These are phyloP conservation scores for Neurospora tetraspora DNA, from an alignment of 495 filamentous ascomycete species.

Conservation along the genomic window DNA sequence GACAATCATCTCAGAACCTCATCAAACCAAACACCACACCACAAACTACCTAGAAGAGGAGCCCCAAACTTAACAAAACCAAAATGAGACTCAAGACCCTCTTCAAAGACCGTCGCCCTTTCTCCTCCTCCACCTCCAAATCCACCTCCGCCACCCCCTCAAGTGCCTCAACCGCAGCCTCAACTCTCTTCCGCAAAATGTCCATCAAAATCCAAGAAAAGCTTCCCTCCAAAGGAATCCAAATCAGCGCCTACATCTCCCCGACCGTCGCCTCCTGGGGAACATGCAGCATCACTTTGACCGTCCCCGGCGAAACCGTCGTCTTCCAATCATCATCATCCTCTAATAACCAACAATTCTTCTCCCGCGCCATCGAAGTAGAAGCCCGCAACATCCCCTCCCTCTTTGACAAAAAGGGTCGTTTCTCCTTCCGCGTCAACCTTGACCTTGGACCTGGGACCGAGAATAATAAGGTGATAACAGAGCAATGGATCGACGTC, in stretches of 20 bases:
- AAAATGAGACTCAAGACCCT: not conserved
- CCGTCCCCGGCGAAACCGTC: not conserved
- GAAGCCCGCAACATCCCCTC: conserved; percentile 32
- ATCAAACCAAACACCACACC: not conserved
- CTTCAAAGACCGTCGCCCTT: not conserved
- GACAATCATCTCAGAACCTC: not conserved
- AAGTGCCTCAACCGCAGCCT: not conserved
- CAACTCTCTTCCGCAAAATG: not conserved
- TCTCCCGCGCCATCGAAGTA: conserved; percentile 32
- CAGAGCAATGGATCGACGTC: conserved; percentile 33
- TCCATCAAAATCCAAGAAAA: not conserved
- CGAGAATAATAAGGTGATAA: not conserved
- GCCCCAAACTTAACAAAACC: not conserved
- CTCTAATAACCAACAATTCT: not conserved
- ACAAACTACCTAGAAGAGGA: not conserved
- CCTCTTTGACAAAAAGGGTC: conserved; percentile 35
- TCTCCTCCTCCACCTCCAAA: not conserved
- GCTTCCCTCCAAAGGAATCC: not conserved
- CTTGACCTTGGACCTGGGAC: conserved; percentile 10
- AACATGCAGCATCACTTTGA: not conserved
- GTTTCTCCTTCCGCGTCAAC: conserved; percentile 38
- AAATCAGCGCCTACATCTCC: not conserved
- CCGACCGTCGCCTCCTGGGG: not conserved
- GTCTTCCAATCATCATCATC: not conserved
- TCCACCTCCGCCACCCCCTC: not conserved